Evolutionary conservation across 305 asterid genomes (phyloP), one percentile per base, ranked within the genome.

Genomic region (Fraxinus angustifolia): DNA sequence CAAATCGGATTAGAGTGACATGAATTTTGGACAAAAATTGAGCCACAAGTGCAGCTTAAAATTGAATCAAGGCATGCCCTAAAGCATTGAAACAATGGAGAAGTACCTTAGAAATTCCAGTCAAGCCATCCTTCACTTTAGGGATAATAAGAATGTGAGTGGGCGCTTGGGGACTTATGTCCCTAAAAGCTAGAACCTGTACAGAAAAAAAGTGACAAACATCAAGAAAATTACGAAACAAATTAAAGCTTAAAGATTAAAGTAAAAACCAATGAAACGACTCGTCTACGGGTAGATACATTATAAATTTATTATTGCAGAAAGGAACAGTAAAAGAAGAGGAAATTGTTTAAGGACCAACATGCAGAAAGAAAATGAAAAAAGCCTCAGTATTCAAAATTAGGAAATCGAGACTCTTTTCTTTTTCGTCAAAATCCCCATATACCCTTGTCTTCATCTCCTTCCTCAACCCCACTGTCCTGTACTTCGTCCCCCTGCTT

Each of bases 181-280:
- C 99, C 92, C 95, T 92, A 87, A 95, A 95, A 83, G 99, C 99
- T 72, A 91, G 89, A 89, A 94, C 97, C 98, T 94, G 91, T 83
- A 65, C 80, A 75, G 36, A 50, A 26, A 78, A 77, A 80, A 76
- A 30, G 31, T 35, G 11, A 40, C 38, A 0, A 58, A 31, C 65
- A 53, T 53, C 11, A 53, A n/a, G 65, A 53, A 53, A 53, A n/a
- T 53, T 53, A 53, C 65, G 3, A 53, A 53, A 53, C 8, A 53
- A 53, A 53, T 53, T 53, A n/a, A 17, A n/a, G 23, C 23, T 6
- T n/a, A 50, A 16, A 48, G 58, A 48, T 16, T 48, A 14, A n/a
- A n/a, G 65, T 53, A n/a, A 53, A 50, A 16, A 50, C 23, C 8
- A 17, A 50, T 50, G 62, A 50, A n/a, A 50, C 8, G 3, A n/a